Evolutionary conservation across 257 asterid genomes (phyloP).

Genomic region (Osmanthus fragrans): DNA sequence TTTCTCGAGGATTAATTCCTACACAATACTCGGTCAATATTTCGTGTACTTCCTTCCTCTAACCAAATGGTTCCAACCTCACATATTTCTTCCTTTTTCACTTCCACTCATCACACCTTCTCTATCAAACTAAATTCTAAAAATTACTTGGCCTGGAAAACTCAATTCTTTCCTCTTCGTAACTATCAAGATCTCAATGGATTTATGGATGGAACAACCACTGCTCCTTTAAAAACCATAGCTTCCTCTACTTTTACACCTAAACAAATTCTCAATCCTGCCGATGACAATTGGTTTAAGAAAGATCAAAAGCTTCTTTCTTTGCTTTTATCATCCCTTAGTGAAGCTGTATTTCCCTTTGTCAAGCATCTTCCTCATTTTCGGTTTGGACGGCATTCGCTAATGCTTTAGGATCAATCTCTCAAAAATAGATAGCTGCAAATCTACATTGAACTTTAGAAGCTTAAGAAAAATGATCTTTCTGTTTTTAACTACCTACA

Average conservation of each 20-base stretch:
- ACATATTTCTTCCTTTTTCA: too few species aligned
- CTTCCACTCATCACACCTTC: too few species aligned
- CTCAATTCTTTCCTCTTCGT: not conserved
- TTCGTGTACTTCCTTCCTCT: too few species aligned
- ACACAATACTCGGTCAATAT: too few species aligned
- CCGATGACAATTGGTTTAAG: too few species aligned
- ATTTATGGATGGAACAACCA: too few species aligned
- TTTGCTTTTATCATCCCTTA: not conserved
- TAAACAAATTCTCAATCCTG: not conserved
- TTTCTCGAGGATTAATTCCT: too few species aligned
- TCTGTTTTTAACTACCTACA: not conserved
- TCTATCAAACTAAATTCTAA: not conserved
- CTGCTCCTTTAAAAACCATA: not conserved
- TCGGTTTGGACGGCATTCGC: not conserved
- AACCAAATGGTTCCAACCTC: too few species aligned
- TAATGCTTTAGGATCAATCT: not conserved
- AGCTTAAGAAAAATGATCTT: not conserved
- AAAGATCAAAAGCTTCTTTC: too few species aligned
- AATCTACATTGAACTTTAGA: not conserved
- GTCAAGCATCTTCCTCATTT: not conserved
- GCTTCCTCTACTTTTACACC: not conserved
- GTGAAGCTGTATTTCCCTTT: conserved; percentile 1
- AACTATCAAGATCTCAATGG: not conserved
- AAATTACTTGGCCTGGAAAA: not conserved
- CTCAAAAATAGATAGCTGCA: not conserved